These are phyloP conservation scores for Thalassiosira pacifica DNA, from an alignment of 352 stramenopile genomes.

Conservation along the genomic window DNA sequence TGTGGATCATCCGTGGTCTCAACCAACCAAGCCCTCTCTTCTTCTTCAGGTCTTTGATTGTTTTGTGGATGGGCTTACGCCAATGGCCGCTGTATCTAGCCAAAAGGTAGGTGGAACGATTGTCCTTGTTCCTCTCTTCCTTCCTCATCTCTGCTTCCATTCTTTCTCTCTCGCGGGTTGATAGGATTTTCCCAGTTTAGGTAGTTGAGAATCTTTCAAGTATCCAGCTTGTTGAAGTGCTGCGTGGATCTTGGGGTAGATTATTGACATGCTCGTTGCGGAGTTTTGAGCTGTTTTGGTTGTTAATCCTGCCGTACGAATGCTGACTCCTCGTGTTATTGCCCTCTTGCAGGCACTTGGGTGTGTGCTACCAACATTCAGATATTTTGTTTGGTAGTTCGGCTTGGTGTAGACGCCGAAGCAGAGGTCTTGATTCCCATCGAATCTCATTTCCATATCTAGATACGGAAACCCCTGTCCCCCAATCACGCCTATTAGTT, in stretches of 20 bases:
- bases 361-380: neutral
- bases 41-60: neutral
- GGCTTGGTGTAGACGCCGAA: conserved; percentile 9
- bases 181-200: too few relatives aligned
- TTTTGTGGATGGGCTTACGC: neutral
- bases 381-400: conserved; percentile 15
- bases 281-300: too few relatives aligned
- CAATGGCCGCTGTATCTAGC: neutral
- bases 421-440: conserved; percentile 8
- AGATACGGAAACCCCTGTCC: neutral
- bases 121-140: neutral
- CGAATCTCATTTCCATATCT: conserved; percentile 16
- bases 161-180: neutral
- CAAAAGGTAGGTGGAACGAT: neutral
- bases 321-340: neutral
- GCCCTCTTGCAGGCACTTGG: neutral
- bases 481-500: neutral
- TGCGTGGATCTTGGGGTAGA: neutral
- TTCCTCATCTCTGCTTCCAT: neutral
- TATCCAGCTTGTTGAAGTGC: neutral
- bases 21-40: neutral
- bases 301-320: neutral
- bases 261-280: neutral
- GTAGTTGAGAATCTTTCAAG: neutral
- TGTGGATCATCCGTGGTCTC: neutral